Percentiles rank a stretch among this genome's conserved stretches.
phyloP scores from a whole-genome alignment of 352 stramenopile species.

The Phytophthora cryptogea region DNA sequence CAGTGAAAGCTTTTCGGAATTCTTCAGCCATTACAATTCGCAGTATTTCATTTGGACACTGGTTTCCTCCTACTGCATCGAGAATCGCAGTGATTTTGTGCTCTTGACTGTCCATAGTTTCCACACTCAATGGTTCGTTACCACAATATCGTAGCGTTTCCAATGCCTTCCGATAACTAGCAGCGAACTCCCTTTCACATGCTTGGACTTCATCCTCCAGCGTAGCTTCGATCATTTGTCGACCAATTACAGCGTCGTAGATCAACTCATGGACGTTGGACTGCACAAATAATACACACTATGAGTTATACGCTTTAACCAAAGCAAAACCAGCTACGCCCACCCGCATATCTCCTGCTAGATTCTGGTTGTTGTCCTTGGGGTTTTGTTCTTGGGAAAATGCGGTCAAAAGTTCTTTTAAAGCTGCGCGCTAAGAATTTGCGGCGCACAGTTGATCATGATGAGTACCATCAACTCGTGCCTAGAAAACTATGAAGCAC shows the following conservation, averaged over 20 bases:
- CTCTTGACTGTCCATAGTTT: conserved; percentile 15
- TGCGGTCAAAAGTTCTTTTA: conserved; percentile 54
- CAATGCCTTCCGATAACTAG: conserved; percentile 38
- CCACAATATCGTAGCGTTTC: conserved; percentile 23
- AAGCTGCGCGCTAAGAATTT: conserved; percentile 37
- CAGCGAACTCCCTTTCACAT: conserved; percentile 46
- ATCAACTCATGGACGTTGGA: conserved; percentile 50
- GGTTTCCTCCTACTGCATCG: conserved; percentile 15
- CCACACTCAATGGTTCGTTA: conserved; percentile 13
- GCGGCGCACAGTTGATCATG: neutral
- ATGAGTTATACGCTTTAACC: neutral
- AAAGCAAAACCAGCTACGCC: neutral
- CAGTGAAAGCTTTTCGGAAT: conserved; percentile 29
- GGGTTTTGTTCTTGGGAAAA: conserved; percentile 17
- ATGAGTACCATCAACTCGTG: neutral
- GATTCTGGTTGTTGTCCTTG: conserved; percentile 32
- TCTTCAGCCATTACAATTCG: conserved; percentile 48
- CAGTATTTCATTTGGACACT: conserved; percentile 49
- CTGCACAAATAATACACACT: conserved; percentile 16
- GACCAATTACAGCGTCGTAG: conserved; percentile 72
- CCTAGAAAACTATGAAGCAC: neutral
- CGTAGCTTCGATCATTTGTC: conserved; percentile 65
- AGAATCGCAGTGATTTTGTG: conserved; percentile 28
- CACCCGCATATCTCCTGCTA: conserved; percentile 28
- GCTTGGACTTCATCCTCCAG: conserved; percentile 54